Base-by-base conservation (phyloP, 192 early-diverging fungal species). In the Rhizophagus sp. region DNA sequence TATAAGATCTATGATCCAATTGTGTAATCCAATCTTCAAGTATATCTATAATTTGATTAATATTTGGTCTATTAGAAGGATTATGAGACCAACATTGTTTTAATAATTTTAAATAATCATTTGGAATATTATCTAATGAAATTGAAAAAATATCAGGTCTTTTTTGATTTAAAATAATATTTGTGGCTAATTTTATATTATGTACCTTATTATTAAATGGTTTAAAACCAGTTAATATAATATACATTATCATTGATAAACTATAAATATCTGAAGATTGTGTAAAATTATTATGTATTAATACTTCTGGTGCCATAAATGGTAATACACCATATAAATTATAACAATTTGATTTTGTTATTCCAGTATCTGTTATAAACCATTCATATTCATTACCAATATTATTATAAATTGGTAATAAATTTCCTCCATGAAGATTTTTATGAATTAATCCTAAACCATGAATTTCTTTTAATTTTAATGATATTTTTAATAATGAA, bases 231-330 rank as follows among this genome's bases (percentile, higher is more conserved):
- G 30, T 69, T 7, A 39, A 30, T 11, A 69, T 30, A 36, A 36
- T 15, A 27, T 69, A 33, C 67, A 69, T 69, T 25, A 69, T 30
- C 27, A 69, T 69, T 19, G 30, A 30, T 8, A 69, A 30, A 33
- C 30, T 36, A 69, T 69, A 69, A 39, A 69, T 69, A 39, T 69
- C 67, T 15, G 67, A 69, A 22, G 27, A 36, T 22, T 27, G 66
- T 17, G 66, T 68, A 22, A 22, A 68, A 15, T 68, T 27, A 33
- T 68, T 36, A 33, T 36, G 5, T 13, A 13, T 24, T 27, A 69
- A 69, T 30, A 69, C 30, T 69, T 69, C 67, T 2, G 67, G 67
- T 69, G 67, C 67, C 30, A 69, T 39, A 69, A 33, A 69, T 69
- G 67, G 67, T 33, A 69, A 27, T 1, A 69, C 67, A 8, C 67